These are phyloP conservation scores for Hypoxylon sp. DNA, from an alignment of 2,329 filamentous ascomycete genomes.

Conservation along the genomic window DNA sequence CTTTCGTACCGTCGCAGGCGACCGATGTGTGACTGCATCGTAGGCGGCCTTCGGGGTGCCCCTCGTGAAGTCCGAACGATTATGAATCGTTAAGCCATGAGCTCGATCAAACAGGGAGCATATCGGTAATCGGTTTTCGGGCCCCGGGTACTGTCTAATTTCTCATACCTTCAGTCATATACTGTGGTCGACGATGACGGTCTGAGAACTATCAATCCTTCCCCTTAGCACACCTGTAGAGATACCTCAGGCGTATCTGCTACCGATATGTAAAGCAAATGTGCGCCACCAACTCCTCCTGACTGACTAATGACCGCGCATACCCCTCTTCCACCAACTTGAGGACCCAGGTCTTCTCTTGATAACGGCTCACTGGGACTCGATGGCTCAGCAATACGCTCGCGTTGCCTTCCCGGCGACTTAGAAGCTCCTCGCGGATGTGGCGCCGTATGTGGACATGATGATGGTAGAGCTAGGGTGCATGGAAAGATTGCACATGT, in stretches of 20 bases:
- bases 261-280: constrained; percentile 39
- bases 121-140: not conserved
- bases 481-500: constrained; percentile 3
- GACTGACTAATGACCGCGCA: constrained; percentile 39
- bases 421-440: constrained; percentile 15
- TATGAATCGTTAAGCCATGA: not conserved
- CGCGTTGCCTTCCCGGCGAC: constrained; percentile 42
- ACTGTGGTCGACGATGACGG: constrained; percentile 36
- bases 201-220: constrained; percentile 41
- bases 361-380: constrained; percentile 47
- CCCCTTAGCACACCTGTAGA: constrained; percentile 37
- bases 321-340: constrained; percentile 41
- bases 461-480: constrained; percentile 6
- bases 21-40: not conserved
- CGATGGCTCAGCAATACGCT: constrained; percentile 40
- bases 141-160: too few relatives aligned
- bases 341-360: constrained; percentile 37
- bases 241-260: constrained; percentile 31
- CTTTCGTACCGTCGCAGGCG: not conserved
- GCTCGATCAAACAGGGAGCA: not conserved
- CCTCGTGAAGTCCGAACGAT: not conserved
- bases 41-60: not conserved
- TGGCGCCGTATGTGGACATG: constrained; percentile 11
- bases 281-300: constrained; percentile 21
- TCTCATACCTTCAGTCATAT: not conserved